A percentile compares a stretch with the other conserved stretches of the same genome.
These are phyloP conservation scores for Plasmodium cynomolgi DNA, from an alignment of 169 alveolate species.

Conservation along the genomic window DNA sequence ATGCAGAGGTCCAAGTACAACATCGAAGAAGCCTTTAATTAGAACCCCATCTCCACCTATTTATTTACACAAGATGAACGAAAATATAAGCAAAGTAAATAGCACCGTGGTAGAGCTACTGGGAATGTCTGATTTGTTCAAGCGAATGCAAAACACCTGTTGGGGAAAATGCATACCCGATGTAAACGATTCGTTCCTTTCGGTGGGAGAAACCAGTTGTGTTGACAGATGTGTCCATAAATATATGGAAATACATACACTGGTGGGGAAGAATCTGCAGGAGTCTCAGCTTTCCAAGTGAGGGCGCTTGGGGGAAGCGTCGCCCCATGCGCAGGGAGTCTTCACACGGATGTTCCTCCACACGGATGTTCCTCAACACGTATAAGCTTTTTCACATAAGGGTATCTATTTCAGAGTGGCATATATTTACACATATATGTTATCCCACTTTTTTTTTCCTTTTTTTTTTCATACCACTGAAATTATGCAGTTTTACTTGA, in stretches of 20 bases:
- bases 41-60: background rate
- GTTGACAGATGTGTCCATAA: conserved; percentile 87
- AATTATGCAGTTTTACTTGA: background rate
- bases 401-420: background rate
- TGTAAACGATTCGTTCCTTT: conserved; percentile 77
- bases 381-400: background rate
- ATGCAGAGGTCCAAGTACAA: background rate
- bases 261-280: conserved; percentile 69
- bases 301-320: background rate
- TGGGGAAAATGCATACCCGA: conserved; percentile 86
- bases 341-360: background rate
- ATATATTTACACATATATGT: background rate
- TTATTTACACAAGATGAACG: conserved; percentile 26
- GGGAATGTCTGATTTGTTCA: conserved; percentile 88
- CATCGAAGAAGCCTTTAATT: background rate
- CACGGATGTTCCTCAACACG: background rate
- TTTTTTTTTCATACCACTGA: background rate
- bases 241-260: conserved; percentile 75
- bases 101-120: conserved; percentile 86
- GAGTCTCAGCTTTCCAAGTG: conserved; percentile 52
- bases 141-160: conserved; percentile 85
- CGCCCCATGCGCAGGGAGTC: background rate
- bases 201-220: conserved; percentile 86
- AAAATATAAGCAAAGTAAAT: conserved; percentile 74
- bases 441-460: background rate